Evolutionary conservation across 1,139 yeast genomes (phyloP).

Genomic region (Scheffersomyces segobiensis): DNA sequence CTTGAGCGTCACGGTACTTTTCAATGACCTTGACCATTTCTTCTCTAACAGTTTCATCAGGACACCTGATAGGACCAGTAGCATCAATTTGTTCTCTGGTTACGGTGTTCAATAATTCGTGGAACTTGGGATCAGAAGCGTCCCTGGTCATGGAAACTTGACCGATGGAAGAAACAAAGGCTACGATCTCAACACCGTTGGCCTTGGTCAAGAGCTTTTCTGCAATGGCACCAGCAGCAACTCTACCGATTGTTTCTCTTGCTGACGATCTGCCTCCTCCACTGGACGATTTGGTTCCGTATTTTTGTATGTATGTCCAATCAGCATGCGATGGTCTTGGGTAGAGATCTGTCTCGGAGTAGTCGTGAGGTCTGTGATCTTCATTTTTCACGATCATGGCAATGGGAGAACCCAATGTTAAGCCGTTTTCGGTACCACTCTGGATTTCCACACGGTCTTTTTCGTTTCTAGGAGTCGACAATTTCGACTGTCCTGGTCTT

Average conservation of each 20-base stretch:
- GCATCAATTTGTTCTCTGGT: constrained; percentile 89
- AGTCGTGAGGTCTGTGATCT: constrained; percentile 96
- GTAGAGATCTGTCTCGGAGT: constrained; percentile 88
- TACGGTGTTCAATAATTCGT: constrained; percentile 64
- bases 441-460: constrained; percentile 91
- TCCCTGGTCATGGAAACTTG: constrained; percentile 72
- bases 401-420: constrained; percentile 92
- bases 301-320: constrained; percentile 85
- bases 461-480: constrained; percentile 94
- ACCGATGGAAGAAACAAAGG: constrained; percentile 93
- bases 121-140: constrained; percentile 64
- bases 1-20: constrained; percentile 80
- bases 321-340: constrained; percentile 99
- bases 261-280: constrained; percentile 99
- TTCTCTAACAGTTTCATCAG: constrained; percentile 69
- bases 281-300: constrained; percentile 88
- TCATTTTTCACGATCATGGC: constrained; percentile 91
- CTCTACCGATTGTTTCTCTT: constrained; percentile 97
- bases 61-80: constrained; percentile 91
- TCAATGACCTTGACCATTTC: constrained; percentile 87
- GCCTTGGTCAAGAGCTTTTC: constrained; percentile 81
- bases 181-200: constrained; percentile 89
- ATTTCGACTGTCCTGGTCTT: constrained; percentile 94
- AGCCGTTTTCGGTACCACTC: constrained; percentile 90
- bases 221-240: constrained; percentile 98